Evolutionary conservation across 2,329 filamentous ascomycete genomes (phyloP), one percentile per base, ranked within the genome.

Genomic region (Colletotrichum sp.): DNA sequence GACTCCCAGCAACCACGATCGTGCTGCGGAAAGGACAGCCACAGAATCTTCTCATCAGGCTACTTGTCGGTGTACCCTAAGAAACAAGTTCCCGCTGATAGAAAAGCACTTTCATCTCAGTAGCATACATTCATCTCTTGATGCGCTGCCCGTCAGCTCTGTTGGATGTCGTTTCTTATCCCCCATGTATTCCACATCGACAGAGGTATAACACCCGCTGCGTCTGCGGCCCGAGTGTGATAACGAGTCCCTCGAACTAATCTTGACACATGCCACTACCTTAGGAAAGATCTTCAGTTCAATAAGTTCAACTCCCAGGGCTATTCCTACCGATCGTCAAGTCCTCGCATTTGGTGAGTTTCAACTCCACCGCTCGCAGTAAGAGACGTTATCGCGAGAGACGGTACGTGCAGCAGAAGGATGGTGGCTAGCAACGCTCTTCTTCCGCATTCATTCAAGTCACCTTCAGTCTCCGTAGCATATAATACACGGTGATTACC

Each of bases 151-250:
- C 39, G 3, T 48, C 39, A 22, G 44, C 44, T 52, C 6, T 2
- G 1, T 3, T 13, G 12, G 0, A 1, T 52, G 0, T 1, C 1
- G 1, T 25, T 52, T 13, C 6, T 6, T 9, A 48, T 48, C 8
- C 6, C 11, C 6, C 0, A 0, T 52, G n/a, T 52, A 22, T 52
- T 3, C n/a, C n/a, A 52, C 0, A 0, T 52, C 44, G n/a, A 4
- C n/a, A 25, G 44, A 52, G 0, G n/a, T 52, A 52, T 22, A 5
- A 22, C 44, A 25, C 6, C n/a, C 44, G 9, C 39, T n/a, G 19
- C 3, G 9, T 48, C 19, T 0, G 19, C 19, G 19, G 3, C 19
- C 6, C 5, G 19, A 48, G 9, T 22, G 0, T n/a, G 39, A 44
- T 7, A 0, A 44, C 0, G 39, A 44, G 39, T 44, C 9, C 0